Percentiles rank a stretch among this genome's conserved stretches.
Conservation (phyloP, 257 asterid species). For the Rhazya stricta region DNA sequence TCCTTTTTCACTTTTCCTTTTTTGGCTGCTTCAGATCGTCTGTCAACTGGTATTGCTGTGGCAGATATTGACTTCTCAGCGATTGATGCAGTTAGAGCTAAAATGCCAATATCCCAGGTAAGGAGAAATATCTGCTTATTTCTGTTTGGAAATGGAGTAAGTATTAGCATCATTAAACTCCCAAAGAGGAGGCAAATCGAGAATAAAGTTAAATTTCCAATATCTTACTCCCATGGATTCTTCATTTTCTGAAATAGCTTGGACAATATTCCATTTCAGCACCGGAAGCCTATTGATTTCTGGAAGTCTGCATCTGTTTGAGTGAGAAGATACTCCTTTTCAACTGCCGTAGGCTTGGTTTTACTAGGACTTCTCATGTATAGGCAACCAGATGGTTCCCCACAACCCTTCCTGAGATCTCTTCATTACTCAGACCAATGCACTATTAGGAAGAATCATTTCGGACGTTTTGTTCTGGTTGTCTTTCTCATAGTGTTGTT, state of each 20-base stretch:
- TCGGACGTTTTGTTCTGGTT: not conserved
- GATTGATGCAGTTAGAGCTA: constrained; percentile 65
- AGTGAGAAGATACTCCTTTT: constrained; percentile 13
- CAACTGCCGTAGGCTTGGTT: not conserved
- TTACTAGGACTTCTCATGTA: not conserved
- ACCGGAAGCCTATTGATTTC: constrained; percentile 65
- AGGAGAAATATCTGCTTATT: constrained; percentile 1
- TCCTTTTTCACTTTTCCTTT: not conserved
- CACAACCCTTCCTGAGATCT: not conserved
- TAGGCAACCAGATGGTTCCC: not conserved
- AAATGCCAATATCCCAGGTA: constrained; percentile 71
- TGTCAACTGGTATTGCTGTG: constrained; percentile 72
- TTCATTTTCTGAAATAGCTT: not conserved
- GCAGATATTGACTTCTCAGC: constrained; percentile 77
- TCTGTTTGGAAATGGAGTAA: not conserved
- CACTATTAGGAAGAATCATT: not conserved
- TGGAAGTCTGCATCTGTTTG: constrained; percentile 46
- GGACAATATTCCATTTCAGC: constrained; percentile 34
- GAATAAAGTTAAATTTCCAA: not conserved
- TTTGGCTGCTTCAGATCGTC: constrained; percentile 42
- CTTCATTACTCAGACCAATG: not conserved
- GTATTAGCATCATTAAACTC: not conserved
- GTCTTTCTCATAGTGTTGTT: not conserved
- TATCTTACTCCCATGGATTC: not conserved
- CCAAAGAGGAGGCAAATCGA: not conserved